phyloP scores from a whole-genome alignment of 768 basidiomycete genomes.

The Amylocystis lapponica region DNA sequence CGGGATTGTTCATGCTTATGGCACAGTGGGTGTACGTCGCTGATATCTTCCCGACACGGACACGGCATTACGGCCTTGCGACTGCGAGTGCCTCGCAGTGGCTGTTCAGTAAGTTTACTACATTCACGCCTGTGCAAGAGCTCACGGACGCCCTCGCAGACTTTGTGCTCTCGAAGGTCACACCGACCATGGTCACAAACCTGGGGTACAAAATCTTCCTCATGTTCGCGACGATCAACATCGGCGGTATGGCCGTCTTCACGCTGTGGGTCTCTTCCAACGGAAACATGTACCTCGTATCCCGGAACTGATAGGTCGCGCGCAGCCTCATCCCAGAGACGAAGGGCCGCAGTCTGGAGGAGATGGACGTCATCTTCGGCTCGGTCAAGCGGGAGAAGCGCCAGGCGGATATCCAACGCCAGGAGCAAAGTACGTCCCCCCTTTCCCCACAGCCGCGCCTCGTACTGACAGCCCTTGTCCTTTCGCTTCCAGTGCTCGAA shows the following conservation, averaged over 20 bases:
- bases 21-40: slow-evolving; percentile 47
- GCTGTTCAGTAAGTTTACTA: slow-evolving; percentile 61
- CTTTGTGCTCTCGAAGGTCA: slow-evolving; percentile 68
- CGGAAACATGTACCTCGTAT: background rate
- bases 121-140: background rate
- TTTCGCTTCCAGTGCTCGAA: slow-evolving; percentile 11
- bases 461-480: slow-evolving; percentile 17
- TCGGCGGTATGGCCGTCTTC: slow-evolving; percentile 64
- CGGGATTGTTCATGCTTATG: background rate
- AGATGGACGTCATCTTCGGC: slow-evolving; percentile 57
- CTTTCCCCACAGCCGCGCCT: slow-evolving; percentile 7
- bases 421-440: slow-evolving; percentile 30
- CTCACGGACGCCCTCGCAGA: slow-evolving; percentile 30
- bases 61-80: slow-evolving; percentile 75
- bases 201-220: slow-evolving; percentile 74
- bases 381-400: slow-evolving; percentile 50
- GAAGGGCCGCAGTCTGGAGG: slow-evolving; percentile 39
- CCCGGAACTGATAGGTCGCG: slow-evolving; percentile 13
- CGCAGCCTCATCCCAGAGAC: slow-evolving; percentile 36
- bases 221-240: slow-evolving; percentile 71
- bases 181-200: slow-evolving; percentile 53
- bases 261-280: slow-evolving; percentile 54
- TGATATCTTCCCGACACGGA: slow-evolving; percentile 85
- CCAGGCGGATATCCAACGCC: slow-evolving; percentile 43
- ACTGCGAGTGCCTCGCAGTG: slow-evolving; percentile 75